Evolutionary conservation across 164 flowering plant species (phyloP).

Genomic region (Nymphaea colorata): DNA sequence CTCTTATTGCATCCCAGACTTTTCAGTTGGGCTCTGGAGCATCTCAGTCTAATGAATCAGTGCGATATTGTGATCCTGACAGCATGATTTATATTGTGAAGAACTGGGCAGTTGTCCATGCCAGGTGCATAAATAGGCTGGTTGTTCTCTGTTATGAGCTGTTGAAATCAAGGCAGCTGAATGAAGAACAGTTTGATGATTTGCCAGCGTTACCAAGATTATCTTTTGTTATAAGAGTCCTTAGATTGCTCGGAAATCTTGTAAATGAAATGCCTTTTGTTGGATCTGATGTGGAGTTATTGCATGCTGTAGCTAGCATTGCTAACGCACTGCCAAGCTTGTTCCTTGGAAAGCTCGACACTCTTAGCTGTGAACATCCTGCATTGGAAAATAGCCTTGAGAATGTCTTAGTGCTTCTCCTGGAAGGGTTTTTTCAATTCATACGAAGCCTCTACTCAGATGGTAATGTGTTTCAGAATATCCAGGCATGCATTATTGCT

Average conservation of each 20-base stretch:
- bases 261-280: slow-evolving; percentile 34
- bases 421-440: slow-evolving; percentile 79
- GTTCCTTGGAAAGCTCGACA: slow-evolving; percentile 48
- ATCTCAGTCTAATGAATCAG: slow-evolving; percentile 14
- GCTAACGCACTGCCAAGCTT: slow-evolving; percentile 48
- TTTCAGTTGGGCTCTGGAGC: slow-evolving; percentile 30
- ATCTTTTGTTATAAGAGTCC: slow-evolving; percentile 39
- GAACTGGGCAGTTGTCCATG: slow-evolving; percentile 69
- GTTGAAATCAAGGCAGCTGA: slow-evolving; percentile 22
- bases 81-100: slow-evolving; percentile 35
- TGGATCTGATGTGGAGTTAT: slow-evolving; percentile 38
- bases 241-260: slow-evolving; percentile 57
- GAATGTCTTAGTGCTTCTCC: slow-evolving; percentile 29
- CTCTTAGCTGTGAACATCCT: slow-evolving; percentile 26
- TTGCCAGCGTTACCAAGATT: slow-evolving; percentile 30
- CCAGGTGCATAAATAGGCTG: slow-evolving; percentile 48
- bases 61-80: slow-evolving; percentile 24
- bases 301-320: slow-evolving; percentile 47
- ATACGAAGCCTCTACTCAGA: slow-evolving; percentile 43
- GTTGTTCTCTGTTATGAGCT: slow-evolving; percentile 37
- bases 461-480: slow-evolving; percentile 39
- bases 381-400: slow-evolving; percentile 51
- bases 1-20: slow-evolving; percentile 46
- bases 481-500: slow-evolving; percentile 66
- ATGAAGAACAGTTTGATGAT: slow-evolving; percentile 36